Conservation (phyloP, 306 rosid species). For the Pterocarpus santalinus region DNA sequence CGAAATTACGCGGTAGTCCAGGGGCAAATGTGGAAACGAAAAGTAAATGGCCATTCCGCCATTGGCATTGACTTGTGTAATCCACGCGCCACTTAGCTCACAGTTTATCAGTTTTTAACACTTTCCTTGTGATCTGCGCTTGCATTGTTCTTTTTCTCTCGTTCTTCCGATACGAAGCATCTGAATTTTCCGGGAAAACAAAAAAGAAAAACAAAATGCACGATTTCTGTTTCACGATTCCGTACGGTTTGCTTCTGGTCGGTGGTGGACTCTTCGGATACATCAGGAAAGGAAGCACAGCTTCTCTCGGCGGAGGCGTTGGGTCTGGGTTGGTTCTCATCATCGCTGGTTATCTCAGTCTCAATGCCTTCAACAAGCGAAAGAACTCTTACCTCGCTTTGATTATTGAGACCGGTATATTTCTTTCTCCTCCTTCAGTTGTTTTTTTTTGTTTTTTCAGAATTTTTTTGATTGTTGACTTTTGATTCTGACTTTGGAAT, state of each 20-base stretch:
- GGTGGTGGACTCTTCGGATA: constrained; percentile 81
- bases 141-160: background rate
- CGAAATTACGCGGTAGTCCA: background rate
- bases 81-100: constrained; percentile 54
- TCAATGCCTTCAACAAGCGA: constrained; percentile 73
- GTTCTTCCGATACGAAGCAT: constrained; percentile 34
- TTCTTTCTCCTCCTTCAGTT: no score
- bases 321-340: constrained; percentile 70
- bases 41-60: background rate
- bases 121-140: background rate
- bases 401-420: constrained; percentile 66
- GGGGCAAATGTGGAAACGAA: constrained; percentile 26
- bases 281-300: constrained; percentile 74
- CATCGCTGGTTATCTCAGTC: constrained; percentile 80
- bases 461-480: background rate
- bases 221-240: constrained; percentile 94
- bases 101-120: background rate
- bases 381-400: constrained; percentile 73
- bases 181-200: constrained; percentile 46
- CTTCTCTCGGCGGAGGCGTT: constrained; percentile 78
- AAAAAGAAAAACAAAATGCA: constrained; percentile 59
- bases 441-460: background rate
- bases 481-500: constrained; percentile 10
- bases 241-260: constrained; percentile 73
- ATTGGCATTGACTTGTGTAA: constrained; percentile 29